Evolutionary conservation across 164 flowering plant genomes (phyloP), one percentile per base, ranked within the genome.

Genomic region (Paratinospora sagittata): DNA sequence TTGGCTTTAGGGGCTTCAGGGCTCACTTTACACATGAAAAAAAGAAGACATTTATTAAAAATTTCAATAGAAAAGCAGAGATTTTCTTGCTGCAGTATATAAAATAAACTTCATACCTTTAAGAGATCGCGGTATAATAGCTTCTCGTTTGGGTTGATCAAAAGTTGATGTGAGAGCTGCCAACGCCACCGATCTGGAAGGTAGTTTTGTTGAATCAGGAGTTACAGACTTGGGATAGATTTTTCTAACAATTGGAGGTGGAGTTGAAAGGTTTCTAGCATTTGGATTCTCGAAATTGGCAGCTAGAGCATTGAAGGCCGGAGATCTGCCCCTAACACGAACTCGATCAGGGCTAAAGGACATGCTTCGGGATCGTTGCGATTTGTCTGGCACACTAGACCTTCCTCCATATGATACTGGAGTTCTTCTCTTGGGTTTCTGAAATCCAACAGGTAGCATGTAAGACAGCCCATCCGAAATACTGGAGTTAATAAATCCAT

Each of bases 331-430:
- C 82, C 99, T 85, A 26, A 90, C 98, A 80, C 99, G 97, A 64
- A 87, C 98, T 72, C 98, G 80, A n/a, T 96, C 99, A 27, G 98
- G 97, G 77, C 99, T 96, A 76, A 89, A 91, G 66, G 99, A 88
- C 95, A 96, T 82, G 78, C 99, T 96, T 80, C 99, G 83, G 24
- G 99, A 95, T 30, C 98, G 89, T 79, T 92, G 97, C 41, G 96
- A 82, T 82, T 92, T 95, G 63, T 96, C 98, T 33, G 97, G 91
- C 30, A 85, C 89, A 76, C 90, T 85, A 33, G 99, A 91, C 76
- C 99, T 87, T 75, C 98, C 97, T 65, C 93, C 90, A 75, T 86
- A 87, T 61, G 93, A 84, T 55, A 78, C 87, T 65, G 95, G 85
- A 49, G 91, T 70, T 80, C 99, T 87, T 69, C 99, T 84, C 75